phyloP scores from a whole-genome alignment of 192 early-diverging fungal species.

The Linnemannia schmuckeri region DNA sequence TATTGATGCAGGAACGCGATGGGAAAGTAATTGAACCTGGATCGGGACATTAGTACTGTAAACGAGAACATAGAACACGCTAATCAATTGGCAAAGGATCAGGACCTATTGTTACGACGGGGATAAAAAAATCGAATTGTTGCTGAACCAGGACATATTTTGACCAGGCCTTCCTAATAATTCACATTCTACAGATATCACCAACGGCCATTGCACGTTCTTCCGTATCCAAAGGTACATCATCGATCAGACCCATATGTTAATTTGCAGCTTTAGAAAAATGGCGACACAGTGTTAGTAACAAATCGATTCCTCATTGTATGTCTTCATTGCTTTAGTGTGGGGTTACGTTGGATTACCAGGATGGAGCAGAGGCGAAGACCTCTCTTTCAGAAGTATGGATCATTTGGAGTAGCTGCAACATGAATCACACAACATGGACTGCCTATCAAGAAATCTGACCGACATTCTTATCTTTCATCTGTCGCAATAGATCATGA shows the following conservation, averaged over 20 bases:
- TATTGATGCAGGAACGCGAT: too few species aligned
- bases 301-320: background rate
- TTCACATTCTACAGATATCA: slow-evolving; percentile 10
- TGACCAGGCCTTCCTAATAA: background rate
- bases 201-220: slow-evolving; percentile 30
- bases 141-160: too few species aligned
- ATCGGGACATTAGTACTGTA: too few species aligned
- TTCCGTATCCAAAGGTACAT: slow-evolving; percentile 27
- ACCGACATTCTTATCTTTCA: background rate
- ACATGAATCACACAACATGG: background rate
- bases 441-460: background rate
- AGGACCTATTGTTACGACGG: too few species aligned
- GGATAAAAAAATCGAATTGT: background rate
- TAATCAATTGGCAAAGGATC: too few species aligned
- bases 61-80: too few species aligned
- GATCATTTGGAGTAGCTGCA: background rate
- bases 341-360: slow-evolving; percentile 31
- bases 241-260: too few species aligned
- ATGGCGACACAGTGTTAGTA: too few species aligned
- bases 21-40: too few species aligned
- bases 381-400: slow-evolving; percentile 18
- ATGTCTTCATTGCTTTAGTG: slow-evolving; percentile 5
- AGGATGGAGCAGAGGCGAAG: background rate
- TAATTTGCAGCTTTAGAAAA: too few species aligned
- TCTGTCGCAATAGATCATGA: slow-evolving; percentile 22